Percentiles rank a stretch among this genome's conserved stretches.
Evolutionary conservation across 139 green algal species (phyloP).

Genomic region (Chlamydomonas schloesseri): DNA sequence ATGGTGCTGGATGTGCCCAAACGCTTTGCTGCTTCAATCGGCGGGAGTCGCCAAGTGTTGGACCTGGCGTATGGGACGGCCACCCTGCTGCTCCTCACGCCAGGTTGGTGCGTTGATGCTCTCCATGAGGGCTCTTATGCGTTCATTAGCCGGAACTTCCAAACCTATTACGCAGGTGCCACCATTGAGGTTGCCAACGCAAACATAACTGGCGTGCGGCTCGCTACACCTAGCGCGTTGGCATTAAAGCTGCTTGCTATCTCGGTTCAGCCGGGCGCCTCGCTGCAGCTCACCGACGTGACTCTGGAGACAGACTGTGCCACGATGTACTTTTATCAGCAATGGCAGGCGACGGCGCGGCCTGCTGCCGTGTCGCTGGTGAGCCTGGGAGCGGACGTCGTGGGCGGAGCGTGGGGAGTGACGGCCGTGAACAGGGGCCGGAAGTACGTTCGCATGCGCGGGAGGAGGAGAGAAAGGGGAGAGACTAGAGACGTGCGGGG

Average conservation of each 20-base stretch:
- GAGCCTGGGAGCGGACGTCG: background rate
- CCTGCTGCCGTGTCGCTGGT: background rate
- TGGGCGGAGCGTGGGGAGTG: no score
- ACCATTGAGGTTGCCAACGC: background rate
- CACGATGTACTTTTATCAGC: slow-evolving; percentile 1
- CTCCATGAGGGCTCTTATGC: no score
- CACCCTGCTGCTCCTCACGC: background rate
- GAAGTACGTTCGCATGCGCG: no score
- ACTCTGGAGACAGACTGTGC: slow-evolving; percentile 18
- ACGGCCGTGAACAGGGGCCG: no score
- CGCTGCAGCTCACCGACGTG: background rate
- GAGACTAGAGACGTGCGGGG: background rate
- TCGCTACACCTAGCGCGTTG: background rate
- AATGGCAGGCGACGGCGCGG: background rate
- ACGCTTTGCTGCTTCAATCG: background rate
- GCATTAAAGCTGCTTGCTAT: background rate
- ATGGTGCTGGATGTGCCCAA: slow-evolving; percentile 1
- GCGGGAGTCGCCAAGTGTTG: background rate
- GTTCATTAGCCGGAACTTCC: background rate
- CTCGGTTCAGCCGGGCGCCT: slow-evolving; percentile 2
- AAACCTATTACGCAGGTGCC: background rate
- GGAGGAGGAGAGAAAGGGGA: background rate
- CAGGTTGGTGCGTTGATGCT: background rate
- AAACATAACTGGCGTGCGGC: slow-evolving; percentile 4
- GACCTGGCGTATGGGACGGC: slow-evolving; percentile 6